Evolutionary conservation across 202 grass and related monocot genomes (phyloP), one percentile per base, ranked within the genome.

Genomic region (Carex sylvatica): DNA sequence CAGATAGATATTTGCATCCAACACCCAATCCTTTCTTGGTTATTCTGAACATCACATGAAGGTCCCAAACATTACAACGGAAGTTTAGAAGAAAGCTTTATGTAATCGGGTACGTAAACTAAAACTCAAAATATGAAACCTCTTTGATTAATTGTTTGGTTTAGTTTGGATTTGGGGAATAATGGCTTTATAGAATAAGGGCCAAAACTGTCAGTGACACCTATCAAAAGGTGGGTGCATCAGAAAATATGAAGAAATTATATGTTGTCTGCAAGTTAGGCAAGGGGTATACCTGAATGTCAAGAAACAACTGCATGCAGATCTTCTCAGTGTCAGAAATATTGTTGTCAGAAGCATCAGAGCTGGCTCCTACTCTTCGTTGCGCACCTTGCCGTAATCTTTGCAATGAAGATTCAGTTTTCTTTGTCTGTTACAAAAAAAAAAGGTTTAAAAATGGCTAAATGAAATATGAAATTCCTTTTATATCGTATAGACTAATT

Each of bases 271-370:
- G 16, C 15, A n/a, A n/a, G n/a, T n/a, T n/a, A n/a, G n/a, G n/a
- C n/a, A 33, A 33, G 51, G 44, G 10, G 30, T 69, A 47, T 65
- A 99, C 96, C 96, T 99, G 93, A 88, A 96, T 93, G 40, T 99
- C 96, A 89, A 99, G 96, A 92, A 96, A 99, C 84, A 99, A 86
- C 83, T 99, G 96, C 93, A 91, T 93, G 81, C 96, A 99, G 51
- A 99, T 99, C 96, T 99, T 99, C 55, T 99, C 93, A 30, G 96
- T 96, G 31, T 99, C 96, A 80, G 93, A 99, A 42, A 99, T 96
- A 84, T 88, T 80, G 47, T 88, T 99, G 84, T 99, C 93, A 18
- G 84, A 89, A 59, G 93, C 68, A 87, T 98, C 92, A 26, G 92
- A 90, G 83, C 77, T 95, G 84, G 92, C 92, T 35, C 96, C 96